Evolutionary conservation across 371 early-diverging fungal species (phyloP).

Genomic region (Dichotomocladium elegans): DNA sequence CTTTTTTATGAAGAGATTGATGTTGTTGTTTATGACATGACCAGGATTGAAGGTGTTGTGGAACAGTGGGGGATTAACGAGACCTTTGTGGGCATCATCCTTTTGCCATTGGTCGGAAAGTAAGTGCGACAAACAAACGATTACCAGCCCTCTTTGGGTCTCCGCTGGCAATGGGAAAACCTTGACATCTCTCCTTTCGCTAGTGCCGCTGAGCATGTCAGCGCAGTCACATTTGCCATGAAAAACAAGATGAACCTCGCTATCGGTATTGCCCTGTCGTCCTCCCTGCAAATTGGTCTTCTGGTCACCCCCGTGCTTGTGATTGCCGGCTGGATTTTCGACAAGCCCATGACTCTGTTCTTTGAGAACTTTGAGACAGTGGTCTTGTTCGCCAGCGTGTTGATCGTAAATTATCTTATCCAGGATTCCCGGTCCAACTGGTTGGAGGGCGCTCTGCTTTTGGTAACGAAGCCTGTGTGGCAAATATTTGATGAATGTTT

Average conservation of each 20-base stretch:
- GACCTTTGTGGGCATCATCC: conserved; percentile 84
- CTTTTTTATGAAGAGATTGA: neutral
- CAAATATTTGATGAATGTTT: neutral
- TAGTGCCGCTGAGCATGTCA: conserved; percentile 64
- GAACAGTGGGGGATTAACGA: conserved; percentile 58
- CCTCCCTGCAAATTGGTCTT: conserved; percentile 85
- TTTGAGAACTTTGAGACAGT: conserved; percentile 82
- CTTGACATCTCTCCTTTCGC: conserved; percentile 18
- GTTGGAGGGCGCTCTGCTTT: conserved; percentile 80
- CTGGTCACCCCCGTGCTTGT: conserved; percentile 85
- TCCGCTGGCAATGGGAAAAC: neutral
- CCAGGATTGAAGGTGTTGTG: conserved; percentile 74
- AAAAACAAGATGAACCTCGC: conserved; percentile 89
- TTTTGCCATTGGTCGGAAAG: conserved; percentile 82
- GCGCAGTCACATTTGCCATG: conserved; percentile 79
- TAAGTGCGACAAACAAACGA: no score
- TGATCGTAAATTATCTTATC: conserved; percentile 80
- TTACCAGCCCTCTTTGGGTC: no score
- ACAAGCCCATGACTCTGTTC: conserved; percentile 70
- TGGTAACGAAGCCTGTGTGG: conserved; percentile 42
- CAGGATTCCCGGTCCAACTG: conserved; percentile 74
- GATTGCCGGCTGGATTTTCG: conserved; percentile 83
- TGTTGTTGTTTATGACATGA: neutral
- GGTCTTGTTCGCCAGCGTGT: conserved; percentile 77
- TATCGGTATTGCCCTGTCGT: conserved; percentile 84